Evolutionary conservation across 108 stramenopile species (phyloP).

Genomic region (Cylindrotheca fusiformis): DNA sequence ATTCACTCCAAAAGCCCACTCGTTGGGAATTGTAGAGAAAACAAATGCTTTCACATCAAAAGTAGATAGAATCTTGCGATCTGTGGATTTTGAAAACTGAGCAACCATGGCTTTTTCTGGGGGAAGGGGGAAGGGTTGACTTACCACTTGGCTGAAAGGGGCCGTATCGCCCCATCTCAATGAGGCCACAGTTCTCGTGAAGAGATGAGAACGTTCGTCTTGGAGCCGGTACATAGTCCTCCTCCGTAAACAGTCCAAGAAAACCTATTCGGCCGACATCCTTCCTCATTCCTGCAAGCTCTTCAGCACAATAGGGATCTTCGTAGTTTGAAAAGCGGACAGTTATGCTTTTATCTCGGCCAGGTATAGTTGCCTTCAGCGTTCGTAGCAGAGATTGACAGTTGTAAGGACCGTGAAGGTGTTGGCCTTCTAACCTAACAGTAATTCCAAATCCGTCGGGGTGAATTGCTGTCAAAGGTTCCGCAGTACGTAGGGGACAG

Average conservation of each 20-base stretch:
- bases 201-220: slow-evolving; percentile 21
- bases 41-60: slow-evolving; percentile 60
- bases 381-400: slow-evolving; percentile 30
- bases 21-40: slow-evolving; percentile 36
- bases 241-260: not conserved
- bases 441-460: slow-evolving; percentile 27
- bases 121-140: too few relatives aligned
- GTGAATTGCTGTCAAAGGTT: slow-evolving; percentile 22
- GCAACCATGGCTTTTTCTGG: not conserved
- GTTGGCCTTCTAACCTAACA: slow-evolving; percentile 41
- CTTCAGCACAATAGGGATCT: slow-evolving; percentile 9
- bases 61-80: slow-evolving; percentile 50
- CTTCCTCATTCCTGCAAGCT: slow-evolving; percentile 8
- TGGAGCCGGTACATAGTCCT: slow-evolving; percentile 18
- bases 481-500: too few relatives aligned
- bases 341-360: not conserved
- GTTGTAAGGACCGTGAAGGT: slow-evolving; percentile 45
- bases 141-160: slow-evolving; percentile 37
- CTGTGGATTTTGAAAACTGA: slow-evolving; percentile 16
- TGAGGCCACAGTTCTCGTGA: slow-evolving; percentile 27
- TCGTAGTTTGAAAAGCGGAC: slow-evolving; percentile 5
- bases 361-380: slow-evolving; percentile 7
- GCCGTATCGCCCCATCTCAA: slow-evolving; percentile 70
- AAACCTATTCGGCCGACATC: not conserved
- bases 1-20: slow-evolving; percentile 35